Evolutionary conservation across 2,329 filamentous ascomycete genomes (phyloP).

Genomic region (Fusarium sp.): DNA sequence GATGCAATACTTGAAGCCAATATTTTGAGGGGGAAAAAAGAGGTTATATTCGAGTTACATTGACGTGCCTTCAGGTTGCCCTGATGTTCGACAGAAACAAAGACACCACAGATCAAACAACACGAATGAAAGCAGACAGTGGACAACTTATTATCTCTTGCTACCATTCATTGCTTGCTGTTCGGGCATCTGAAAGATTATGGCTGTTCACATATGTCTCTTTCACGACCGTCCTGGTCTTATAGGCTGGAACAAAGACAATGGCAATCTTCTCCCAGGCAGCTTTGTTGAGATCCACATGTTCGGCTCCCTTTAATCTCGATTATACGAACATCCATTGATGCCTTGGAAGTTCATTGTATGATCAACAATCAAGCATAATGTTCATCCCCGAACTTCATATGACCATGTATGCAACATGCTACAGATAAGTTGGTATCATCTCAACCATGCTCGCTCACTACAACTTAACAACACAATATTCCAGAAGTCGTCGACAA

Average conservation of each 20-base stretch:
- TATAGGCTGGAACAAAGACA: constrained; percentile 5
- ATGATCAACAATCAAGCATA: background rate
- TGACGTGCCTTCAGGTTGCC: background rate
- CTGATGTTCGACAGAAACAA: background rate
- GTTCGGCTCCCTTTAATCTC: background rate
- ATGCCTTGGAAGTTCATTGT: background rate
- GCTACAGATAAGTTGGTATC: background rate
- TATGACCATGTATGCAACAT: background rate
- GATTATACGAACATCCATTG: background rate
- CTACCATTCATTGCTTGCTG: fast-evolving
- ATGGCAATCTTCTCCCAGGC: background rate
- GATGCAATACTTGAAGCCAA: background rate
- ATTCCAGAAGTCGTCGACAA: no score
- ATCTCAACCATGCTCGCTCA: background rate
- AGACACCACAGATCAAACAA: background rate
- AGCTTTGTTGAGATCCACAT: background rate
- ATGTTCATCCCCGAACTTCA: background rate
- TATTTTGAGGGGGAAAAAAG: no score
- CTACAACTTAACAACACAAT: background rate
- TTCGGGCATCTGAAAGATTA: background rate
- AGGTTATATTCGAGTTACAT: background rate
- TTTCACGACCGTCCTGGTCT: background rate
- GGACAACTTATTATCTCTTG: no score
- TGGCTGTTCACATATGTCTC: background rate
- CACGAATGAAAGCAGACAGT: background rate